phyloP scores from a whole-genome alignment of 768 basidiomycete species.

The Goffeauzyma gilvescens region DNA sequence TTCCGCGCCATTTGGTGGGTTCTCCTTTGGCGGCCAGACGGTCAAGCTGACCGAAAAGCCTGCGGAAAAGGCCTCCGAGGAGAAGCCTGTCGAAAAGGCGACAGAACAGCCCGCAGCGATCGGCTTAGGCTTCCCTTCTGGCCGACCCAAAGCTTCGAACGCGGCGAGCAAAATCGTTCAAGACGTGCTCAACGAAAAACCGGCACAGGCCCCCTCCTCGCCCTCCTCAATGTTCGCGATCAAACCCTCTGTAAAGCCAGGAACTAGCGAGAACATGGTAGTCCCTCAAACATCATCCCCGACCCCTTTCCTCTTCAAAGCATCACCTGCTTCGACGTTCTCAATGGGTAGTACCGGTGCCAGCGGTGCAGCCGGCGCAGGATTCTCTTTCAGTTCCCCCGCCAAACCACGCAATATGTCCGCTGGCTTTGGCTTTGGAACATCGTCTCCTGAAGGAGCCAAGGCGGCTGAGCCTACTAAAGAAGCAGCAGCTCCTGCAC shows the following conservation, averaged over 20 bases:
- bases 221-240: slow-evolving; percentile 8
- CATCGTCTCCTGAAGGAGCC: no score
- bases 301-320: slow-evolving; percentile 7
- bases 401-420: slow-evolving; percentile 2
- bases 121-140: slow-evolving; percentile 2
- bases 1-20: no score
- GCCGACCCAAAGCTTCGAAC: neutral
- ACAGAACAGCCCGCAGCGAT: slow-evolving; percentile 1
- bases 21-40: no score
- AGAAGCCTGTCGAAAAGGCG: neutral
- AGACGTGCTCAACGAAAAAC: slow-evolving; percentile 1
- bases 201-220: neutral
- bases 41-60: neutral
- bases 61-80: neutral
- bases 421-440: slow-evolving; percentile 4
- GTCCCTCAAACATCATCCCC: neutral
- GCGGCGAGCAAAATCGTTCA: slow-evolving; percentile 1
- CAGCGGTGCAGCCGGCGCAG: neutral
- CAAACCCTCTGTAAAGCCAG: slow-evolving; percentile 7
- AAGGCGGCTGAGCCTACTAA: no score
- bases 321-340: neutral
- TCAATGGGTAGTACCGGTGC: neutral
- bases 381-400: slow-evolving; percentile 1
- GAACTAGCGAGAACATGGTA: slow-evolving; percentile 1
- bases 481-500: no score